Conservation (phyloP, 768 basidiomycete species). For the Amanita exitialis region DNA sequence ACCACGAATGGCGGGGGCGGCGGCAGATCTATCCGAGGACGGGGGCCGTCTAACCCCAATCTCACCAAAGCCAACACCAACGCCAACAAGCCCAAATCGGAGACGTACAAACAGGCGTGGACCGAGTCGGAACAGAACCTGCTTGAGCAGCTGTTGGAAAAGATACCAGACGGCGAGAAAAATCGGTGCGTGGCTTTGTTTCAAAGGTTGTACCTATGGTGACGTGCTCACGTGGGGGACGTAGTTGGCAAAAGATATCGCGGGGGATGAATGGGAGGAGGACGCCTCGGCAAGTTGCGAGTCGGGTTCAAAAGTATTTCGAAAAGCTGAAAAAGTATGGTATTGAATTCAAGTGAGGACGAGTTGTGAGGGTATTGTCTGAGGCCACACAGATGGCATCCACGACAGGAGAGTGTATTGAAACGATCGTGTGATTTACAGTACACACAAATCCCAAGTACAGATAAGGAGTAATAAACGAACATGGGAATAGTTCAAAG, state of each 20-base stretch:
- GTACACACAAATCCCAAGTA: too few relatives aligned
- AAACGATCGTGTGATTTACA: too few relatives aligned
- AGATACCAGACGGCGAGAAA: conserved; percentile 70
- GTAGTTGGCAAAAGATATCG: conserved; percentile 76
- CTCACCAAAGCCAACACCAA: conserved; percentile 11
- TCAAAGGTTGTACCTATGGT: neutral
- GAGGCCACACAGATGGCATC: too few relatives aligned
- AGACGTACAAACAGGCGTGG: conserved; percentile 84
- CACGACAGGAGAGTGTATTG: too few relatives aligned
- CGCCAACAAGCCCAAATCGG: conserved; percentile 47
- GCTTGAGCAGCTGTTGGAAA: conserved; percentile 61
- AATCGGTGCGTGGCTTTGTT: conserved; percentile 41
- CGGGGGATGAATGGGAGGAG: conserved; percentile 68
- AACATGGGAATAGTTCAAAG: too few relatives aligned
- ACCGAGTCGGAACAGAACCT: conserved; percentile 66
- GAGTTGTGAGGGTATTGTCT: too few relatives aligned
- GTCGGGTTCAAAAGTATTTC: conserved; percentile 82
- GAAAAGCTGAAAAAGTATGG: conserved; percentile 76
- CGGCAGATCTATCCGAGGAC: neutral
- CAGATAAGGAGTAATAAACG: too few relatives aligned
- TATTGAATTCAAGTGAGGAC: conserved; percentile 18
- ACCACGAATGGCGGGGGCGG: neutral
- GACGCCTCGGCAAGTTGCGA: conserved; percentile 80
- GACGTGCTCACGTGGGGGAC: neutral
- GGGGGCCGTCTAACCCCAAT: neutral